Evolutionary conservation across 208 protist species (phyloP).

Genomic region (Trypanosoma cruzi): DNA sequence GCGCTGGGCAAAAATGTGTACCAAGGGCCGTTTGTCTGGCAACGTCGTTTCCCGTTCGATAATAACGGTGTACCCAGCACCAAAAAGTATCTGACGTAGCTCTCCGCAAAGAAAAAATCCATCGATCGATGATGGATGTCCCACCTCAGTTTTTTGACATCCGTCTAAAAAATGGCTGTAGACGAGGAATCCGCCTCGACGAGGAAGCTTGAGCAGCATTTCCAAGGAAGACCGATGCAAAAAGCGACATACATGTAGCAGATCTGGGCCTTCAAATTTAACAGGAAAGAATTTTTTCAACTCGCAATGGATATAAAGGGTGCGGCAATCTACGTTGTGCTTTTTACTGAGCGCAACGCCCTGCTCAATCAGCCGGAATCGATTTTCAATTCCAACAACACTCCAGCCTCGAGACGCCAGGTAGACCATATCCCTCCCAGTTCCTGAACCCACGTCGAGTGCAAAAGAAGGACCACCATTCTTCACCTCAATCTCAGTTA

Average conservation of each 20-base stretch:
- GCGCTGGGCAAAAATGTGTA: slow-evolving; percentile 24
- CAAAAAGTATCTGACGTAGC: slow-evolving; percentile 30
- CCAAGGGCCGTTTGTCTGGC: slow-evolving; percentile 31
- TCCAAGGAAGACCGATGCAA: slow-evolving; percentile 37
- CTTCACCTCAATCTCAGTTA: slow-evolving; percentile 12
- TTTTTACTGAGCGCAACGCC: slow-evolving; percentile 18
- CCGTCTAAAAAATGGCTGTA: slow-evolving; percentile 67
- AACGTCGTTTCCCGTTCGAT: slow-evolving; percentile 22
- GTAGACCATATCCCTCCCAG: slow-evolving; percentile 48
- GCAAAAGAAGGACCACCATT: slow-evolving; percentile 29
- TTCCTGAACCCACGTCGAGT: slow-evolving; percentile 45
- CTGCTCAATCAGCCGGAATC: slow-evolving; percentile 24
- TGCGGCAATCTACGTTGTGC: not conserved
- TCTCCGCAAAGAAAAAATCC: slow-evolving; percentile 43
- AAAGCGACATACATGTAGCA: slow-evolving; percentile 59
- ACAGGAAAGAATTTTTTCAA: slow-evolving; percentile 29
- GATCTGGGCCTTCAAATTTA: slow-evolving; percentile 27
- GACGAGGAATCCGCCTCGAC: slow-evolving; percentile 36
- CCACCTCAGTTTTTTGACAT: slow-evolving; percentile 36
- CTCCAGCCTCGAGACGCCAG: slow-evolving; percentile 46
- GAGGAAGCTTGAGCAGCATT: slow-evolving; percentile 20
- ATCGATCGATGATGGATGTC: slow-evolving; percentile 32
- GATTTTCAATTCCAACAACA: slow-evolving; percentile 52
- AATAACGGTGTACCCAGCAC: slow-evolving; percentile 22
- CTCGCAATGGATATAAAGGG: slow-evolving; percentile 16